A percentile compares a stretch with the other conserved stretches of the same genome.
Conservation (phyloP, 768 basidiomycete genomes). For the Termitomyces sp. region DNA sequence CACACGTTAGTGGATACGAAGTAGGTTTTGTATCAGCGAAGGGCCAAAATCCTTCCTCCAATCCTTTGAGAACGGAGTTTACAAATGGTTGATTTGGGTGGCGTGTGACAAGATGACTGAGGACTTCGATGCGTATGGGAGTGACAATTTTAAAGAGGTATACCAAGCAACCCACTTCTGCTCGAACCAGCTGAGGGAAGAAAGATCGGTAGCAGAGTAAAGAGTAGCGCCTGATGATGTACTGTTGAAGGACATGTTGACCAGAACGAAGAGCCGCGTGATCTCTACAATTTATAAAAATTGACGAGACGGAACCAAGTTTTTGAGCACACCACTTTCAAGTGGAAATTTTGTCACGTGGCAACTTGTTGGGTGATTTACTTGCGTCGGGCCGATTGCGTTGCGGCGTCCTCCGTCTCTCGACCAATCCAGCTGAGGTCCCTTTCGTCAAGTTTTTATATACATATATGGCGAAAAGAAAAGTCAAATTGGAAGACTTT, state of each 20-base stretch:
- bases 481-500: constrained; percentile 11
- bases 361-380: not conserved
- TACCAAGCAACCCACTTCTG: constrained; percentile 85
- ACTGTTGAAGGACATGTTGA: constrained; percentile 44
- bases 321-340: constrained; percentile 13
- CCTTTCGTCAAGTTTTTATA: not conserved
- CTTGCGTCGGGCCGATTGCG: not conserved
- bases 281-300: constrained; percentile 7
- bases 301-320: not conserved
- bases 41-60: too few species aligned
- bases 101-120: too few species aligned
- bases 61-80: too few species aligned
- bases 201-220: constrained; percentile 54
- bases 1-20: too few species aligned
- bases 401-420: constrained; percentile 1
- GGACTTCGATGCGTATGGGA: too few species aligned
- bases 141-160: too few species aligned
- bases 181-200: constrained; percentile 65
- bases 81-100: too few species aligned
- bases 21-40: too few species aligned
- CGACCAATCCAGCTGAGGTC: not conserved
- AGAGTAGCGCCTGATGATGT: constrained; percentile 34
- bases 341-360: constrained; percentile 8
- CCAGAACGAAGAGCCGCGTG: constrained; percentile 7
- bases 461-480: constrained; percentile 26